Conservation (phyloP, 257 asterid genomes). For the Lithospermum erythrorhizon region DNA sequence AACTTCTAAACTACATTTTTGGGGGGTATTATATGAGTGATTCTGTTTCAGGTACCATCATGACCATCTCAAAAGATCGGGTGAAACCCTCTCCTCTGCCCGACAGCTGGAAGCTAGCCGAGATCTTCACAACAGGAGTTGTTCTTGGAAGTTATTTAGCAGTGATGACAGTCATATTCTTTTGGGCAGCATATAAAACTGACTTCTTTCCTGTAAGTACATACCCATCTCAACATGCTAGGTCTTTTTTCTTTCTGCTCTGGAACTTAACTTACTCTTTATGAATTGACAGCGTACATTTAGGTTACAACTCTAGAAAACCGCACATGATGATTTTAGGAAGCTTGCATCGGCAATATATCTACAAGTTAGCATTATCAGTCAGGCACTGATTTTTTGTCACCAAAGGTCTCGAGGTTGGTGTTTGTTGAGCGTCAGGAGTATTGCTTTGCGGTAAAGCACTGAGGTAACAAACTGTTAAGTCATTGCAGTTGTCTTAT, state of each 20-base stretch:
- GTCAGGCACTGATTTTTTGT: slow-evolving; percentile 95
- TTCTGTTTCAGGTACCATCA: slow-evolving; percentile 67
- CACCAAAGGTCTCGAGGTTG: slow-evolving; percentile 87
- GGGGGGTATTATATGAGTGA: neutral
- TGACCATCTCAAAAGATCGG: slow-evolving; percentile 95
- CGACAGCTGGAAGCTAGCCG: slow-evolving; percentile 95
- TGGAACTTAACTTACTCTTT: slow-evolving; percentile 3
- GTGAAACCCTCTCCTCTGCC: slow-evolving; percentile 97
- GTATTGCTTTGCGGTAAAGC: no score
- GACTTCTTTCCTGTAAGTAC: slow-evolving; percentile 71
- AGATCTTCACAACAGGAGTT: slow-evolving; percentile 84
- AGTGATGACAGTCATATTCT: slow-evolving; percentile 95
- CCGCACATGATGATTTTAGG: slow-evolving; percentile 83
- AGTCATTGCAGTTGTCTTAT: neutral
- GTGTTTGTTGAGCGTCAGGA: slow-evolving; percentile 89
- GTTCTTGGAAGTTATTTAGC: slow-evolving; percentile 91
- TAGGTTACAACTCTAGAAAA: slow-evolving; percentile 88
- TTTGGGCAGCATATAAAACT: slow-evolving; percentile 90
- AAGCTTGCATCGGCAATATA: slow-evolving; percentile 95
- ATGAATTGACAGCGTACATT: slow-evolving; percentile 42
- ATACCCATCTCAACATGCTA: neutral
- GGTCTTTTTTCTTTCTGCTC: slow-evolving; percentile 1
- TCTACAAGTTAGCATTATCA: slow-evolving; percentile 95
- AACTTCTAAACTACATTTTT: no score
- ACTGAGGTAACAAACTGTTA: no score